Percentiles rank a stretch among this genome's conserved stretches.
Evolutionary conservation across 495 filamentous ascomycete species (phyloP).

Genomic region (Neohortaea acidophila): DNA sequence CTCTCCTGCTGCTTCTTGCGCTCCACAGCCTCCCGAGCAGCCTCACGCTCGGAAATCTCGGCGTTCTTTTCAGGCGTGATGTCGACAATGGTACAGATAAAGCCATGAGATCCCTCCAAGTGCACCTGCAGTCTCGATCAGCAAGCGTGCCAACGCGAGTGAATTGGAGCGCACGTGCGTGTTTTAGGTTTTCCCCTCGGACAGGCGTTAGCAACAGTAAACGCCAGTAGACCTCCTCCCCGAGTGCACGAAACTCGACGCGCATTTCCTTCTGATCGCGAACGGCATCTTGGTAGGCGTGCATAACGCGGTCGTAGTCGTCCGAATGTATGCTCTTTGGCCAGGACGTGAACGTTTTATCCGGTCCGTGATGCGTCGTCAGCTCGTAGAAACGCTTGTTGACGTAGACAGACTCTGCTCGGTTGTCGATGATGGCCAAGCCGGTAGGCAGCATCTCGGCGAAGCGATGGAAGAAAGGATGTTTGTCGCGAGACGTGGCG

Average conservation of each 20-base stretch:
- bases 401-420: constrained; percentile 25
- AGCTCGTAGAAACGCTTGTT: constrained; percentile 27
- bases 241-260: constrained; percentile 22
- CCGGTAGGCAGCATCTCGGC: constrained; percentile 27
- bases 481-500: constrained; percentile 14
- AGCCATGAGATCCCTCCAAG: constrained; percentile 20
- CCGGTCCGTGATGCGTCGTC: constrained; percentile 20
- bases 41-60: constrained; percentile 22
- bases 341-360: constrained; percentile 23
- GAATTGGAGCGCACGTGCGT: no score
- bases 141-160: no score
- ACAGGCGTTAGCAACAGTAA: constrained; percentile 24
- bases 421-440: constrained; percentile 25
- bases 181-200: constrained; percentile 17
- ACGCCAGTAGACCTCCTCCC: constrained; percentile 20
- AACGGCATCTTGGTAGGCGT: constrained; percentile 24
- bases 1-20: constrained; percentile 27
- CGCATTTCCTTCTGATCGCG: constrained; percentile 17
- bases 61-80: constrained; percentile 26
- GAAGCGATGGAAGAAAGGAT: constrained; percentile 23
- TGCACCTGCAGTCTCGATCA: no score
- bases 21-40: constrained; percentile 23
- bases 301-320: constrained; percentile 26
- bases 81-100: constrained; percentile 26
- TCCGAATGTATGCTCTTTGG: constrained; percentile 25